Percentiles rank a stretch among this genome's conserved stretches.
These are phyloP conservation scores for Streptanthus diversifolius DNA, from an alignment of 345 rosid species.

Conservation along the genomic window DNA sequence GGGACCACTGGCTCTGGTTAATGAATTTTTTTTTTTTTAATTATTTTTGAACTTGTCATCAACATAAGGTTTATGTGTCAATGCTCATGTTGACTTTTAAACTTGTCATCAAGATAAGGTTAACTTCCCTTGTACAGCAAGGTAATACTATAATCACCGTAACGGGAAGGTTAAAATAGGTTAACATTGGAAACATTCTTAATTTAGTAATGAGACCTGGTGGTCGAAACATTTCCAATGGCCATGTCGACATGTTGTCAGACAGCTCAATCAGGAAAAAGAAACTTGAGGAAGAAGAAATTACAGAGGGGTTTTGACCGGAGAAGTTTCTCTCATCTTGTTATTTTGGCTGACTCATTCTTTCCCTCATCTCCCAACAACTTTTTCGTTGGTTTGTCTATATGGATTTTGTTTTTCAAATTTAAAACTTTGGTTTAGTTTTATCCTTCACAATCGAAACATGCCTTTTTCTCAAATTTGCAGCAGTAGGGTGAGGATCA, in stretches of 20 bases:
- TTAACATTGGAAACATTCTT: conserved; percentile 17
- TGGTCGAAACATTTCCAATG: neutral
- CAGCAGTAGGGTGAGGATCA: conserved; percentile 2
- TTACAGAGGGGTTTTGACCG: conserved; percentile 8
- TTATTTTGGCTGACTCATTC: conserved; percentile 29
- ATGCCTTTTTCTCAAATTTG: conserved; percentile 15
- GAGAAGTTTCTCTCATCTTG: neutral
- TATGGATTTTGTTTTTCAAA: neutral
- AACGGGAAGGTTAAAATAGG: neutral
- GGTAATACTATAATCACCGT: neutral
- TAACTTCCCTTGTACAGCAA: conserved; percentile 16
- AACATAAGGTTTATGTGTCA: neutral
- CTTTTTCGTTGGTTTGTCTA: conserved; percentile 1
- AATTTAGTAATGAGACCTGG: conserved; percentile 6
- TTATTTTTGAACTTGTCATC: neutral
- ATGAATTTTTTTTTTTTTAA: neutral
- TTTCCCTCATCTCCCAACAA: conserved; percentile 21
- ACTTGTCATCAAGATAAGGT: neutral
- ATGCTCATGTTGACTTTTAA: neutral
- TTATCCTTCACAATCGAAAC: neutral
- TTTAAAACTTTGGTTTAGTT: neutral
- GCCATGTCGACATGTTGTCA: conserved; percentile 28
- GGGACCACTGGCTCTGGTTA: neutral
- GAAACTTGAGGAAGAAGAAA: conserved; percentile 19
- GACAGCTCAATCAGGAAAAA: conserved; percentile 14